These are phyloP conservation scores for Sungouiozyma ichnusensis DNA, from an alignment of 805 yeast genomes.

Conservation along the genomic window DNA sequence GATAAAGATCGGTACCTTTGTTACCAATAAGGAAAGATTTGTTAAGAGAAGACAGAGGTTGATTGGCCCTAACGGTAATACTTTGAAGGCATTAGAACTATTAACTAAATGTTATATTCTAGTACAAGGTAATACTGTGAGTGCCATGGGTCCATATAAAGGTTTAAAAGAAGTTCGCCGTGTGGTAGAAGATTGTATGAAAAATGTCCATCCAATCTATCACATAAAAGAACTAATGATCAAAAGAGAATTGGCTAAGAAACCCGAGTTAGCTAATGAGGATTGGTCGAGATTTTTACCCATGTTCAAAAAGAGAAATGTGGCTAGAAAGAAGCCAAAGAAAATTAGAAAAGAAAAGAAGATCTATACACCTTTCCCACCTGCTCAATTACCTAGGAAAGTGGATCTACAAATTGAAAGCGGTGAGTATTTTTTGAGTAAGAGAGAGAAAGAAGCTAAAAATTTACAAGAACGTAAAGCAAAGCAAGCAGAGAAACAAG, in stretches of 20 bases:
- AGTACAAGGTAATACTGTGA: conserved; percentile 95
- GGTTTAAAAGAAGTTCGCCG: conserved; percentile 88
- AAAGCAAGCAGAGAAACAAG: conserved; percentile 62
- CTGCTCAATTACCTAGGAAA: conserved; percentile 93
- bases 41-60: conserved; percentile 92
- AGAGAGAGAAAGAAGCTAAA: conserved; percentile 66
- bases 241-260: conserved; percentile 86
- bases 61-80: conserved; percentile 95
- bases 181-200: conserved; percentile 96
- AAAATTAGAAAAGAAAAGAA: conserved; percentile 51
- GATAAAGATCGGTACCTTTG: conserved; percentile 85
- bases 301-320: conserved; percentile 91
- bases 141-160: conserved; percentile 92
- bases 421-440: conserved; percentile 94
- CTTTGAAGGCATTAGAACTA: conserved; percentile 88
- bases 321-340: conserved; percentile 83
- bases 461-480: conserved; percentile 68
- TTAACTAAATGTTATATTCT: conserved; percentile 91
- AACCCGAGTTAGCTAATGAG: conserved; percentile 90
- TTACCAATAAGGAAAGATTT: conserved; percentile 84
- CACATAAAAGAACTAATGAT: conserved; percentile 96
- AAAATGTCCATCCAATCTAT: conserved; percentile 92
- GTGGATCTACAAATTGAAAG: conserved; percentile 93
- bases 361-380: conserved; percentile 98
- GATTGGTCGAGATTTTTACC: conserved; percentile 97